Percentiles rank a stretch among this genome's conserved stretches.
These are phyloP conservation scores for Penicillium griseofulvum DNA, from an alignment of 2,329 filamentous ascomycete species.

Conservation along the genomic window DNA sequence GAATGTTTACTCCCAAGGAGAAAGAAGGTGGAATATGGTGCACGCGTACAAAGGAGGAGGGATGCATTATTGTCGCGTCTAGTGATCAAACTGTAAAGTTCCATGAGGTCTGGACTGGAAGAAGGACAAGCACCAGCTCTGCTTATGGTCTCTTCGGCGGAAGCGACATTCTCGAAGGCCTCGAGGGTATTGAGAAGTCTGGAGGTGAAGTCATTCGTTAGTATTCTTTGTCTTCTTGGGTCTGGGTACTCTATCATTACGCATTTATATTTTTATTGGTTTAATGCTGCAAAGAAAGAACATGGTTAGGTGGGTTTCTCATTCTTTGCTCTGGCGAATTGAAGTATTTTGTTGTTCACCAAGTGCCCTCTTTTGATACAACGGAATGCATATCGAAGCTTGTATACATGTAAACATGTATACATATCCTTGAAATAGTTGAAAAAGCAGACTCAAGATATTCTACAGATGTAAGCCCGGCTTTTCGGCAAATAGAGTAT, in stretches of 20 bases:
- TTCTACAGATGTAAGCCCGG: too few species aligned
- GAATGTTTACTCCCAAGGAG: constrained; percentile 31
- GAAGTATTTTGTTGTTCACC: not conserved
- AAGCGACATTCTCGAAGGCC: constrained; percentile 78
- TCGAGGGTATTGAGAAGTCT: constrained; percentile 69
- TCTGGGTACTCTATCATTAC: constrained; percentile 4
- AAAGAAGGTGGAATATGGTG: constrained; percentile 57
- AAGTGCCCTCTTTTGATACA: too few species aligned
- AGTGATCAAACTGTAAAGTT: constrained; percentile 94
- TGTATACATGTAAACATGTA: too few species aligned
- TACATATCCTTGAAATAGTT: too few species aligned
- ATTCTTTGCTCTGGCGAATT: not conserved
- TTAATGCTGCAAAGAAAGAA: not conserved
- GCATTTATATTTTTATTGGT: not conserved
- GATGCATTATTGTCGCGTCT: constrained; percentile 85
- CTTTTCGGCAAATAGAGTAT: too few species aligned
- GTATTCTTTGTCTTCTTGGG: constrained; percentile 3
- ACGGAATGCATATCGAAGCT: too few species aligned
- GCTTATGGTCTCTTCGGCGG: constrained; percentile 68
- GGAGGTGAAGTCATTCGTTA: constrained; percentile 61
- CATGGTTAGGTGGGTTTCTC: not conserved
- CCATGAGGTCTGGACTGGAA: constrained; percentile 85
- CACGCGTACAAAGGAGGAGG: constrained; percentile 62
- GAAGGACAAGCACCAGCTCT: constrained; percentile 53
- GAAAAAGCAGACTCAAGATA: too few species aligned